Evolutionary conservation across 345 rosid genomes (phyloP), one percentile per base, ranked within the genome.

Genomic region (Pseudoturritis turrita): DNA sequence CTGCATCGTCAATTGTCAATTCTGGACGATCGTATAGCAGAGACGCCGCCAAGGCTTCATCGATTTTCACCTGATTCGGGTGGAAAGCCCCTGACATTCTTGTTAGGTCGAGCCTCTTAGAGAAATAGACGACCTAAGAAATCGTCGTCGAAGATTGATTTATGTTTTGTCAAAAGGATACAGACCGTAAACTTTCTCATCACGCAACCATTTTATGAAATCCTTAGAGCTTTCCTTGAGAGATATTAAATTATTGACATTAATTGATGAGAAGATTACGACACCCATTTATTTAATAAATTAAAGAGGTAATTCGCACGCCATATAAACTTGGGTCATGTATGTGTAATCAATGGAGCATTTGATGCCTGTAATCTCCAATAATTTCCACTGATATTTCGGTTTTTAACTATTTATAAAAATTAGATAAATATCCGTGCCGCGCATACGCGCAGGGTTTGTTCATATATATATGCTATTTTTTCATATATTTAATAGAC

Each of bases 21-120:
- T 62, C 52, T 3, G 44, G 23, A 36, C 3, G 2, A 51, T 51
- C 70, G 7, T 65, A 65, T 12, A 65, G 3, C 19, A 67, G 10
- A 67, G 52, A 67, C 26, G 29, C 40, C 10, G 62, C 72, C 28
- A 67, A 52, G 23, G 62, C 71, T 53, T 67, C 71, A 39, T 67
- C 71, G 2, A 53, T 12, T 7, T 52, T 19, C 6, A 26, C 10
- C 40, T 53, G 62, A 13, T 67, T 67, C 4, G 40, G 37, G 4
- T 53, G 40, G 52, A 65, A 50, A 19, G 2, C 53, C 14, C 1
- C n/a, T 39, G 37, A 8, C 37, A 8, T 33, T 33, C 37, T 33
- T 67, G 49, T 46, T 67, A 52, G 17, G 36, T 40, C 22, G 26
- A 67, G 7, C 2, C 37, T 9, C 37, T 33, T 33, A 33, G 10